Evolutionary conservation across 257 asterid species (phyloP).

Genomic region (Nicotiana sylvestris): DNA sequence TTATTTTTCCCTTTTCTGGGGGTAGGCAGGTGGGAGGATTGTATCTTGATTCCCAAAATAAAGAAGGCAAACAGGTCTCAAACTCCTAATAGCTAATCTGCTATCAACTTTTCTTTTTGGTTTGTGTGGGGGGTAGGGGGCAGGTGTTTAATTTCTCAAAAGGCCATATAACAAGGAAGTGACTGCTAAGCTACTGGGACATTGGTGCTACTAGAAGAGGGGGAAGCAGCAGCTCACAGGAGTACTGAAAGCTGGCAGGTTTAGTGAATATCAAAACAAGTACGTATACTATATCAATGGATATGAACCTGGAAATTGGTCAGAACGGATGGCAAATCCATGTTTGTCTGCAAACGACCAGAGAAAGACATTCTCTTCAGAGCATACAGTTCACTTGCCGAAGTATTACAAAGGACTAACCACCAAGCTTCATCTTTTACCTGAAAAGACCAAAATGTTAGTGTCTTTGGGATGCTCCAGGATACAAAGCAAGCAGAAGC

Average conservation of each 20-base stretch:
- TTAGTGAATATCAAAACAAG: not conserved
- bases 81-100: not conserved
- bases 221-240: not conserved
- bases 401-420: conserved; percentile 73
- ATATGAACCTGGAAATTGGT: conserved; percentile 47
- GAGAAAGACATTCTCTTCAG: conserved; percentile 76
- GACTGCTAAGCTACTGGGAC: not conserved
- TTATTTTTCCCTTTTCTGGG: not conserved
- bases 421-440: conserved; percentile 99
- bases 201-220: not conserved
- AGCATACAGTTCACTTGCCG: conserved; percentile 65
- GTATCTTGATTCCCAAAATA: not conserved
- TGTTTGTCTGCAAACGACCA: conserved; percentile 43
- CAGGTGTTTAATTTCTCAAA: conserved; percentile 7
- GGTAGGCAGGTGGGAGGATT: not conserved
- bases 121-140: not conserved
- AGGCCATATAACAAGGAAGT: not conserved
- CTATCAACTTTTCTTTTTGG: not conserved
- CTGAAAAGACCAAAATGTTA: conserved; percentile 39
- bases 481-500: not conserved
- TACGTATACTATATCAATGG: conserved; percentile 2
- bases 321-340: conserved; percentile 62
- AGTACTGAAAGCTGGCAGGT: not conserved
- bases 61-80: not conserved
- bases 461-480: conserved; percentile 12